phyloP scores from a whole-genome alignment of 495 filamentous ascomycete genomes.

The Annulohypoxylon moriforme region DNA sequence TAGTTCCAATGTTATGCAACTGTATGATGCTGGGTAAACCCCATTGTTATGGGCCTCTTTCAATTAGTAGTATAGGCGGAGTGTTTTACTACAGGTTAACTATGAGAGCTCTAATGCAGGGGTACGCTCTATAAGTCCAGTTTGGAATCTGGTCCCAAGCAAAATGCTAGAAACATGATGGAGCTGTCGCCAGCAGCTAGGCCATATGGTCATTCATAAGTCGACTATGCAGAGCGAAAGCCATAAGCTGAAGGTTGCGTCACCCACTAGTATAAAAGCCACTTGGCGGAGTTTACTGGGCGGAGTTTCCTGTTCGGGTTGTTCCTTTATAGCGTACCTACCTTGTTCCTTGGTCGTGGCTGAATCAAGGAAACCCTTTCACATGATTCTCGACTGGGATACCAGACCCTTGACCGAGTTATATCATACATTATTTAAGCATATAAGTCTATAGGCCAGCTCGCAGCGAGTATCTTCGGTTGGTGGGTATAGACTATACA shows the following conservation, averaged over 20 bases:
- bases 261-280: not conserved
- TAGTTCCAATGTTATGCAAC: too few species aligned
- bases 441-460: not conserved
- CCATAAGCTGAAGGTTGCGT: not conserved
- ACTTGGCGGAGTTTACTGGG: not conserved
- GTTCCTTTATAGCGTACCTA: not conserved
- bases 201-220: not conserved
- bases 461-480: not conserved
- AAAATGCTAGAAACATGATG: not conserved
- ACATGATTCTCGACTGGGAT: not conserved
- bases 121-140: not conserved
- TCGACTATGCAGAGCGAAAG: not conserved
- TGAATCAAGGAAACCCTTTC: not conserved
- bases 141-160: not conserved
- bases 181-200: not conserved
- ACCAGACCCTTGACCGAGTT: not conserved
- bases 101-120: not conserved
- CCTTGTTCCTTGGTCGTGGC: not conserved
- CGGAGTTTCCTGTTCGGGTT: not conserved
- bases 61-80: not conserved
- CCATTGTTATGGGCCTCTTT: too few species aligned
- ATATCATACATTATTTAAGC: not conserved
- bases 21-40: too few species aligned
- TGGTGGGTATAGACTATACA: not conserved
- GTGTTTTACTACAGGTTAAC: not conserved